Conservation (phyloP, 1,284 basidiomycete genomes). For the Malassezia nana region DNA sequence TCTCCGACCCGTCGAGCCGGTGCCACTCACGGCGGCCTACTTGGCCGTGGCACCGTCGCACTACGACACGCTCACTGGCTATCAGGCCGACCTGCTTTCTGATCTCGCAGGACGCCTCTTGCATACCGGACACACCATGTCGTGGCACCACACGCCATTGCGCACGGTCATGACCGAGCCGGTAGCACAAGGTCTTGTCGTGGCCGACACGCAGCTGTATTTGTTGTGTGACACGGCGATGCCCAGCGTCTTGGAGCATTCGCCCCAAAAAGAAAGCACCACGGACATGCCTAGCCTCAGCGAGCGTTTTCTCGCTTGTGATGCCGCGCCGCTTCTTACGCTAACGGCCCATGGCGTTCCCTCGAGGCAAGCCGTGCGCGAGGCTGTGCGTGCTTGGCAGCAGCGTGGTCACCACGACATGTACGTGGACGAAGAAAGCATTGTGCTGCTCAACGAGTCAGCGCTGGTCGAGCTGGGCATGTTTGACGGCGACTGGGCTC, state of each 20-base stretch:
- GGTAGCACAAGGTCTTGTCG: slow-evolving; percentile 32
- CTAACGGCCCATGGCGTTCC: slow-evolving; percentile 6
- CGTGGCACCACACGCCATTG: slow-evolving; percentile 4
- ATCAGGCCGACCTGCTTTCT: slow-evolving; percentile 15
- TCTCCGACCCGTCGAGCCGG: slow-evolving; percentile 8
- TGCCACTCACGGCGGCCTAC: slow-evolving; percentile 26
- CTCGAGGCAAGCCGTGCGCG: neutral
- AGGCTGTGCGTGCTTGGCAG: slow-evolving; percentile 27
- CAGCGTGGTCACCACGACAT: slow-evolving; percentile 12
- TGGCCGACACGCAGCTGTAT: slow-evolving; percentile 20
- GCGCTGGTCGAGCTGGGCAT: slow-evolving; percentile 66
- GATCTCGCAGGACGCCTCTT: slow-evolving; percentile 25
- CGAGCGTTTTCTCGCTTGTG: slow-evolving; percentile 35
- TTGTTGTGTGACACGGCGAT: slow-evolving; percentile 13
- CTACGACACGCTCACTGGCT: slow-evolving; percentile 20
- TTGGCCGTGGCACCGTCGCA: slow-evolving; percentile 22
- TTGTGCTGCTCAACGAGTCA: slow-evolving; percentile 29
- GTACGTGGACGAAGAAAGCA: slow-evolving; percentile 35
- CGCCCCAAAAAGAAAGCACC: neutral
- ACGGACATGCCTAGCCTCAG: slow-evolving; percentile 21
- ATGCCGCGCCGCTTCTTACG: slow-evolving; percentile 22
- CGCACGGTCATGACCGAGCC: slow-evolving; percentile 33
- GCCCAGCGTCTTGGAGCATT: slow-evolving; percentile 5
- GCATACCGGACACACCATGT: slow-evolving; percentile 23
- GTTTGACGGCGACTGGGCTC: slow-evolving; percentile 78